Evolutionary conservation across 306 rosid species (phyloP).

Genomic region (Cucumis cinereus): DNA sequence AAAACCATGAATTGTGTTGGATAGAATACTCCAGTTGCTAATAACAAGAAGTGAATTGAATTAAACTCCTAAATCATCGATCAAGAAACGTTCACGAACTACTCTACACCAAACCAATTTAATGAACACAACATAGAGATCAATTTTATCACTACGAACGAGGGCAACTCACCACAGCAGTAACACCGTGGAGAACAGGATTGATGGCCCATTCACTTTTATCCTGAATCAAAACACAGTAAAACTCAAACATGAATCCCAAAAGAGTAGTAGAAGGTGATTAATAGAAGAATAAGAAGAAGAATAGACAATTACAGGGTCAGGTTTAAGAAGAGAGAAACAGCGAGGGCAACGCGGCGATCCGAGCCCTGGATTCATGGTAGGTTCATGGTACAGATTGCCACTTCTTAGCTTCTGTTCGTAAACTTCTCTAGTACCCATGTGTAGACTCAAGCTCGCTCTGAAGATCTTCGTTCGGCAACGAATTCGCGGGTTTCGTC

Average conservation of each 20-base stretch:
- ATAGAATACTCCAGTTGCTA: neutral
- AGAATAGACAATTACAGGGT: constrained; percentile 19
- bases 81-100: neutral
- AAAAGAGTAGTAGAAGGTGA: neutral
- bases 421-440: constrained; percentile 86
- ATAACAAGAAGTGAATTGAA: neutral
- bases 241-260: neutral
- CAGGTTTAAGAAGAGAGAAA: constrained; percentile 56
- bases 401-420: constrained; percentile 70
- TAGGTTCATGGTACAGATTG: constrained; percentile 71
- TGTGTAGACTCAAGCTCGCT: neutral
- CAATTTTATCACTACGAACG: neutral
- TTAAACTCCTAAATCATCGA: neutral
- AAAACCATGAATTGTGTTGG: neutral
- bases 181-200: constrained; percentile 60
- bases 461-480: neutral
- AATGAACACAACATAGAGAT: neutral
- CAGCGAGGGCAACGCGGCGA: constrained; percentile 87
- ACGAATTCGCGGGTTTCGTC: neutral
- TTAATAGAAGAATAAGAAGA: neutral
- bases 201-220: constrained; percentile 70
- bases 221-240: constrained; percentile 27
- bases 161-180: constrained; percentile 53
- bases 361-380: constrained; percentile 85
- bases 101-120: neutral